A percentile compares a stretch with the other conserved stretches of the same genome.
phyloP scores from a whole-genome alignment of 805 yeast genomes.

The Starmerella vaccinii region DNA sequence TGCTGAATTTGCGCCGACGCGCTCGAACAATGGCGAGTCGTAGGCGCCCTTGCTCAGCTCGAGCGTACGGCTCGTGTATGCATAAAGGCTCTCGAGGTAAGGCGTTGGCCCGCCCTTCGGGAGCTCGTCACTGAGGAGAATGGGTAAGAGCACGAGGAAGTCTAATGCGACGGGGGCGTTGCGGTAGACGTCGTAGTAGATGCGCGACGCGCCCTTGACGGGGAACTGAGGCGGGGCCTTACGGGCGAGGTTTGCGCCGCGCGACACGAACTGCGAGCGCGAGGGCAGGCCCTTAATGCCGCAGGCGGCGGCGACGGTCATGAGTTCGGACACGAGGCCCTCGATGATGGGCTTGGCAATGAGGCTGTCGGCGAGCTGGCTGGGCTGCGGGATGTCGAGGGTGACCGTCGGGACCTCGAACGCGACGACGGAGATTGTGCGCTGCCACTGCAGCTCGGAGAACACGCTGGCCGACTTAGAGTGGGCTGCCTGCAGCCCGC shows the following conservation, averaged over 20 bases:
- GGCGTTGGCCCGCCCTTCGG: conserved; percentile 64
- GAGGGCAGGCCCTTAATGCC: conserved; percentile 57
- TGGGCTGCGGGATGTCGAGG: conserved; percentile 61
- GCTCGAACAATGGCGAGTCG: conserved; percentile 11
- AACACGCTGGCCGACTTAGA: conserved; percentile 45
- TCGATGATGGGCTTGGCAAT: conserved; percentile 76
- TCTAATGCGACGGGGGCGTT: conserved; percentile 57
- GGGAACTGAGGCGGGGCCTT: conserved; percentile 26
- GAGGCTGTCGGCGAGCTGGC: conserved; percentile 49
- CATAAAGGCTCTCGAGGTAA: conserved; percentile 76
- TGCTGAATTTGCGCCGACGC: background rate
- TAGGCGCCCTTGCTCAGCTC: conserved; percentile 15
- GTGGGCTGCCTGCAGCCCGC: conserved; percentile 18
- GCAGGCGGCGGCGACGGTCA: conserved; percentile 48
- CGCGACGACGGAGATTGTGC: conserved; percentile 67
- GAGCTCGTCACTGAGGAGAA: conserved; percentile 78
- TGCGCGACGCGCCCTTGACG: conserved; percentile 42
- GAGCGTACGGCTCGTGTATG: conserved; percentile 36
- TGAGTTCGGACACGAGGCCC: conserved; percentile 67
- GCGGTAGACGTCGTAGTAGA: conserved; percentile 57
- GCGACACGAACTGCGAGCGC: conserved; percentile 16
- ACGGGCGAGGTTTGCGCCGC: conserved; percentile 18
- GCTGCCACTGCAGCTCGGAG: conserved; percentile 58
- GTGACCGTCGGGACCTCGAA: conserved; percentile 66
- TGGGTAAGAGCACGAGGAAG: conserved; percentile 71